Evolutionary conservation across 352 stramenopile species (phyloP), one percentile per base, ranked within the genome.

Genomic region (Phytophthora sp.): DNA sequence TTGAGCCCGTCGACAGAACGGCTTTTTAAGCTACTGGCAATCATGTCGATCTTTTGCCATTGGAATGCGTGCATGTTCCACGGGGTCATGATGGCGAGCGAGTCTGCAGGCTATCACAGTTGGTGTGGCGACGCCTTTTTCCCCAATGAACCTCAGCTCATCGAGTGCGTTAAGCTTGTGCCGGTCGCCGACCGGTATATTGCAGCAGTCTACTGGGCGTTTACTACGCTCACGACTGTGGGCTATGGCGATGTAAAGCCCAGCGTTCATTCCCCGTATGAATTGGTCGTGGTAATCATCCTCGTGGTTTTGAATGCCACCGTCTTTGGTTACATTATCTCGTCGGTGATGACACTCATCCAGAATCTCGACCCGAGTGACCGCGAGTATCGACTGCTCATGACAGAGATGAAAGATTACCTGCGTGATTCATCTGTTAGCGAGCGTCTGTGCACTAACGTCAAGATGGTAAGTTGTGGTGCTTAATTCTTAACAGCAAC

Each of bases 171-270:
- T 3, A 44, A 71, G 2, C 66, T 69, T 8, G 66, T 93, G 16
- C 49, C 67, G 7, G 35, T 84, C 0, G 30, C 30, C 0, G 82
- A 94, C 39, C 86, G 82, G 4, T 97, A 97, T 66, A 63, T 97
- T 0, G 74, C 73, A 7, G 72, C 89, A 0, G 67, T 96, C 29
- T 97, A 97, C 63, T 97, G 90, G 90, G 90, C 88, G 11, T 96
- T 97, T 46, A 97, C 90, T 6, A 95, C 90, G 5, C 88, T 97
- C 55, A 97, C 91, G 44, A 97, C 91, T 1, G 89, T 97, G 16
- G 91, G 91, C 1, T 97, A 94, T 44, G 85, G 87, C 1, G 85
- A 95, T 62, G 77, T 94, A 7, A 82, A 80, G 15, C 87, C 87
- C 11, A 91, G 76, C 45, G 42, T 90, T 31, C 89, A 91, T 56